These are phyloP conservation scores for Hypoxylon sp. DNA, from an alignment of 2,329 filamentous ascomycete species.

Conservation along the genomic window DNA sequence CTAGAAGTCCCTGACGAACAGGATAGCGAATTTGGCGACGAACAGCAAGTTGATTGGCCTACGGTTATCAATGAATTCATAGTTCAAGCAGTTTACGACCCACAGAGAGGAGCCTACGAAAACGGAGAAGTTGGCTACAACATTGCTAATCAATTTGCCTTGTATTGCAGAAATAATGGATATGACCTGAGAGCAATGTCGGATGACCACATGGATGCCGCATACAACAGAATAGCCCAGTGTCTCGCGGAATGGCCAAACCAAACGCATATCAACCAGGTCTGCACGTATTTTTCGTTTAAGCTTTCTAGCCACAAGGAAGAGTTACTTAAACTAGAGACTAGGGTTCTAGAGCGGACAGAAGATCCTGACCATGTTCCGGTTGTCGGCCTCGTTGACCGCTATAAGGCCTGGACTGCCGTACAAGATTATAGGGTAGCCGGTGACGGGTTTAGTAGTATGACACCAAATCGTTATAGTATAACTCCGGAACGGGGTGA, in stretches of 20 bases:
- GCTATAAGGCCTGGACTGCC: slow-evolving; percentile 44
- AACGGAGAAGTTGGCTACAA: background rate
- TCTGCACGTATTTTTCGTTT: background rate
- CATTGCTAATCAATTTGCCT: background rate
- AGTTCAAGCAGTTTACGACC: background rate
- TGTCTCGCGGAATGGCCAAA: background rate
- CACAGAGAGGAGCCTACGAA: background rate
- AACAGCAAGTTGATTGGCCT: slow-evolving; percentile 14
- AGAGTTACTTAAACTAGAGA: background rate
- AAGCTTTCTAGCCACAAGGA: background rate
- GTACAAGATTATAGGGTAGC: slow-evolving; percentile 35
- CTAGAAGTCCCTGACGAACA: slow-evolving; percentile 10
- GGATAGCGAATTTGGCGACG: slow-evolving; percentile 42
- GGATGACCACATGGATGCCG: background rate
- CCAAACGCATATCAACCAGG: background rate
- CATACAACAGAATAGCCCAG: background rate
- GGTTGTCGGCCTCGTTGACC: slow-evolving; percentile 8
- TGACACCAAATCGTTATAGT: slow-evolving; percentile 33
- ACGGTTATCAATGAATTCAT: background rate
- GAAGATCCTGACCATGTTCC: slow-evolving; percentile 39
- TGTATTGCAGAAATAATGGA: background rate
- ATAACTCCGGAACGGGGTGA: slow-evolving; percentile 2
- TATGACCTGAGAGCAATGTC: slow-evolving; percentile 5
- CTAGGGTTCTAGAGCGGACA: background rate
- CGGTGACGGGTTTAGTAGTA: slow-evolving; percentile 26